Evolutionary conservation across 139 green algal species (phyloP).

Genomic region (Marvania coccoides): DNA sequence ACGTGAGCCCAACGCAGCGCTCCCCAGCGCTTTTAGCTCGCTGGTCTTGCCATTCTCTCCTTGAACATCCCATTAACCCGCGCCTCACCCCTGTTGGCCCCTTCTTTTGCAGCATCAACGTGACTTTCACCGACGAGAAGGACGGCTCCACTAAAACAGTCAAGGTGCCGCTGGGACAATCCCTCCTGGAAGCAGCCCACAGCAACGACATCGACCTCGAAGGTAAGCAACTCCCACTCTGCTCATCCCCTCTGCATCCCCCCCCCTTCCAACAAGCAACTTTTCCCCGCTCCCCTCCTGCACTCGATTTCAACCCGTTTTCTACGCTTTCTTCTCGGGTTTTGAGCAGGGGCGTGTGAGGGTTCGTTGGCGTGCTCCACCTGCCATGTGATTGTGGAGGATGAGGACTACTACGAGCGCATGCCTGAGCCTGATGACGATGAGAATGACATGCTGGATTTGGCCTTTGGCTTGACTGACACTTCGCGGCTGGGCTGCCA

Average conservation of each 20-base stretch:
- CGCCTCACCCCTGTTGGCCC: too few species aligned
- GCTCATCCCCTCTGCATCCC: too few species aligned
- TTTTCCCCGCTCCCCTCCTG: too few species aligned
- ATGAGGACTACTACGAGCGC: constrained; percentile 76
- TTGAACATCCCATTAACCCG: too few species aligned
- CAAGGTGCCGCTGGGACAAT: constrained; percentile 69
- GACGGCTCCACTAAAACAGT: constrained; percentile 74
- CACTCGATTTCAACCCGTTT: background rate
- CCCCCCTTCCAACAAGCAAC: too few species aligned
- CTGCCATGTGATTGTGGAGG: constrained; percentile 89
- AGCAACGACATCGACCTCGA: constrained; percentile 98
- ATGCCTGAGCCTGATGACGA: constrained; percentile 90
- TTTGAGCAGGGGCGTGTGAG: constrained; percentile 91
- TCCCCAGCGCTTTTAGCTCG: too few species aligned
- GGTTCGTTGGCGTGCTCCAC: constrained; percentile 96
- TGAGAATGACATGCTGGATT: constrained; percentile 99
- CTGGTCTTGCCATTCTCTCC: too few species aligned
- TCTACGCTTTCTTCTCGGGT: background rate
- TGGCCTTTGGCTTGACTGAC: constrained; percentile 95
- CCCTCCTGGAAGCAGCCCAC: constrained; percentile 87
- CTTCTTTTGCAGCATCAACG: too few species aligned
- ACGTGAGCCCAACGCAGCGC: too few species aligned
- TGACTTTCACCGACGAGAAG: constrained; percentile 86
- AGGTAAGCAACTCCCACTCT: constrained; percentile 39
- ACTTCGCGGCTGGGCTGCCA: constrained; percentile 97